These are phyloP conservation scores for Acarospora socialis DNA, from an alignment of 2,329 filamentous ascomycete species.

Conservation along the genomic window DNA sequence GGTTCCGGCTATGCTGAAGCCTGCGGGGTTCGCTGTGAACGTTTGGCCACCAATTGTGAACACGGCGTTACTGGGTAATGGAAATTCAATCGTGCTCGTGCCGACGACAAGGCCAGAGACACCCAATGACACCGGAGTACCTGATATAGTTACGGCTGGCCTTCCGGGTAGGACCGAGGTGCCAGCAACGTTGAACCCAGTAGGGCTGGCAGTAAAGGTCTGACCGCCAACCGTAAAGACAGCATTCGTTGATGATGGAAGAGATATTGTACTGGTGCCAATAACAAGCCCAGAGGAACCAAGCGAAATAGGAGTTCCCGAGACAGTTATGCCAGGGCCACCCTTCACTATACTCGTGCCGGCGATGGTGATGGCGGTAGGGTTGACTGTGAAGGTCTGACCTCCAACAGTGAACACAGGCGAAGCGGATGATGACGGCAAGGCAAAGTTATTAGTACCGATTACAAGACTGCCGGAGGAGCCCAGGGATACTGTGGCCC, in stretches of 20 bases:
- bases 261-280: not conserved
- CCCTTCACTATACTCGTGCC: constrained; percentile 3
- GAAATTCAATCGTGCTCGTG: no score
- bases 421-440: no score
- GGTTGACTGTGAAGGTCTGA: constrained; percentile 7
- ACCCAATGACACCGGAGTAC: no score
- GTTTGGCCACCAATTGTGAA: not conserved
- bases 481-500: constrained; percentile 2
- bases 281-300: constrained; percentile 4
- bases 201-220: no score
- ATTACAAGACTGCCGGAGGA: constrained; percentile 5
- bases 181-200: no score
- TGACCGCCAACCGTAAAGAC: no score
- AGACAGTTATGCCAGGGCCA: constrained; percentile 3
- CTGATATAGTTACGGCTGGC: no score
- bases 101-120: constrained; percentile 1
- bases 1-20: not conserved
- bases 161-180: no score
- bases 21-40: constrained; percentile 1
- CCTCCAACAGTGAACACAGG: constrained; percentile 3
- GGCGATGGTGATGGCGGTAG: constrained; percentile 4
- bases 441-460: no score
- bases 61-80: not conserved
- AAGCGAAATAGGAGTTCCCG: constrained; percentile 2
- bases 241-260: not conserved